Conservation (phyloP, 768 basidiomycete species). For the Mrakia blollopis region DNA sequence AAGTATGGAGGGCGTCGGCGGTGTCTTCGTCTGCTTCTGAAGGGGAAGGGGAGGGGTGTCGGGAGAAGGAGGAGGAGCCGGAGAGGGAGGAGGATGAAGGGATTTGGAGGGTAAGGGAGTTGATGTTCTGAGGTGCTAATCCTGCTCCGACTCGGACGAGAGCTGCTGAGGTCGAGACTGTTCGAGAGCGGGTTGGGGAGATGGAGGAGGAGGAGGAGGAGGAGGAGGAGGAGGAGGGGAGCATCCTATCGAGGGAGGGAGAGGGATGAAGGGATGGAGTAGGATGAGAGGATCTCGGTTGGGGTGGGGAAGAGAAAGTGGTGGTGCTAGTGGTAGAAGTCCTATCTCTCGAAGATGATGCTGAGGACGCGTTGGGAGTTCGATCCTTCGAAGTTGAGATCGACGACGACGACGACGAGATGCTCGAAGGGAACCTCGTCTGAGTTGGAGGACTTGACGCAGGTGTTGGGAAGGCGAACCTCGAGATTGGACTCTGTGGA, state of each 20-base stretch:
- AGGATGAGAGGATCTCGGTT: slow-evolving; percentile 3
- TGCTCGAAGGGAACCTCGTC: neutral
- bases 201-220: neutral
- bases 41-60: neutral
- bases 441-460: neutral
- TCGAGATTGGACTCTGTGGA: neutral
- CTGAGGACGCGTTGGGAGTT: neutral
- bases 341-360: neutral
- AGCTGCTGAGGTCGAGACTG: neutral
- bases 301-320: slow-evolving; percentile 3
- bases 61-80: neutral
- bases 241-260: neutral
- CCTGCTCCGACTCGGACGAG: neutral
- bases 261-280: neutral
- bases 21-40: neutral
- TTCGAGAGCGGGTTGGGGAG: neutral
- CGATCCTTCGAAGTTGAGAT: neutral
- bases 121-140: neutral
- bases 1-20: neutral
- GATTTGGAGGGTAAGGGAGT: neutral
- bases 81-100: neutral
- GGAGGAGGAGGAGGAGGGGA: neutral
- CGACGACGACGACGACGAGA: neutral
- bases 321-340: neutral
- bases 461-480: neutral